phyloP scores from a whole-genome alignment of 2,329 filamentous ascomycete species.

The Amesomyces nigricolor region DNA sequence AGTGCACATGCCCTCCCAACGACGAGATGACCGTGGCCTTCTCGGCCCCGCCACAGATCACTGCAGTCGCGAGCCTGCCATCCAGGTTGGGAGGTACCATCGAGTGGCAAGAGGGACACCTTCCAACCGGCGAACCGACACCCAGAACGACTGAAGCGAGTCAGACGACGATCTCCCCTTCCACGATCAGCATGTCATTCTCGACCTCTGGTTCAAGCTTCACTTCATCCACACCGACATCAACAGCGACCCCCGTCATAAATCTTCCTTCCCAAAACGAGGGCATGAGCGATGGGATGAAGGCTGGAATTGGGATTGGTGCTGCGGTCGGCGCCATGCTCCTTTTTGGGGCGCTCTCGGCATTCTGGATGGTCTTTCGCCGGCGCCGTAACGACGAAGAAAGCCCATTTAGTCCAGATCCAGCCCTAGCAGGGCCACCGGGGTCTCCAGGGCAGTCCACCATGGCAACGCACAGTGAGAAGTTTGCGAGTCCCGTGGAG shows the following conservation, averaged over 20 bases:
- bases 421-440: not conserved
- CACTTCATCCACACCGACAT: not conserved
- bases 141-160: not conserved
- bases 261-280: not conserved
- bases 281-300: conserved; percentile 24
- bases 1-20: conserved; percentile 23
- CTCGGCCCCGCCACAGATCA: conserved; percentile 11
- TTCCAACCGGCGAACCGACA: conserved; percentile 16
- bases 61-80: conserved; percentile 21
- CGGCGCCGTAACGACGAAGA: conserved; percentile 1
- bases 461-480: not conserved
- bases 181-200: not conserved
- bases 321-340: conserved; percentile 10
- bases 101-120: conserved; percentile 25
- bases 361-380: conserved; percentile 3
- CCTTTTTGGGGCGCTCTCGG: conserved; percentile 13
- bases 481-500: not conserved
- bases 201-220: not conserved
- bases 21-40: conserved; percentile 23
- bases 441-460: too few species aligned
- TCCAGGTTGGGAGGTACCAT: conserved; percentile 20
- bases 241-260: not conserved
- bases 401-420: not conserved
- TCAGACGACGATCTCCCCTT: not conserved
- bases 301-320: conserved; percentile 21